Conservation (phyloP, 495 filamentous ascomycete species). For the Achaetomiella virescens region DNA sequence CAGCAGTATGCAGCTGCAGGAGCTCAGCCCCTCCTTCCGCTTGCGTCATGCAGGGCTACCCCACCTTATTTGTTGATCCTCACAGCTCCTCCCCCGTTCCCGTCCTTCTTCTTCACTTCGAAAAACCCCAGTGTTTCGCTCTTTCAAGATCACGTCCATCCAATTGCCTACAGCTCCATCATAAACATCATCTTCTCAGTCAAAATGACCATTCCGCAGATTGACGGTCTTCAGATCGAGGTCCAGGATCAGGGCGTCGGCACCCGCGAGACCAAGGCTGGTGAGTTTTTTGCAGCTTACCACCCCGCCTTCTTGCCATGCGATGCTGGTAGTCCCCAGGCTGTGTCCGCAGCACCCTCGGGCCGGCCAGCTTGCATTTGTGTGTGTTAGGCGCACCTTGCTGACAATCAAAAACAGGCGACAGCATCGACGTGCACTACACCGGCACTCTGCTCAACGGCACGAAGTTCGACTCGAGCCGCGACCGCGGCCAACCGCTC, state of each 20-base stretch:
- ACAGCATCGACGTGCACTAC: slow-evolving; percentile 31
- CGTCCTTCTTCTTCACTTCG: neutral
- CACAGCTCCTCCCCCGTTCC: neutral
- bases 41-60: slow-evolving; percentile 11
- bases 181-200: neutral
- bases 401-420: slow-evolving; percentile 14
- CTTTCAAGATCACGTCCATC: neutral
- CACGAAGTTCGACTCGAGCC: slow-evolving; percentile 38
- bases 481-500: slow-evolving; percentile 60
- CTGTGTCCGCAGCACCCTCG: neutral
- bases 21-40: neutral
- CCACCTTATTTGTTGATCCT: slow-evolving; percentile 5
- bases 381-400: too few relatives aligned
- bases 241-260: slow-evolving; percentile 20
- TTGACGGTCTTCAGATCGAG: slow-evolving; percentile 27
- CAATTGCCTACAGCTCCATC: slow-evolving; percentile 2
- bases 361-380: neutral
- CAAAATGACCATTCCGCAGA: slow-evolving; percentile 29
- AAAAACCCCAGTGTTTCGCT: too few relatives aligned
- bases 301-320: neutral
- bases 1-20: neutral
- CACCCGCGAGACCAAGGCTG: slow-evolving; percentile 23
- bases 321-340: too few relatives aligned
- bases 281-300: slow-evolving; percentile 17
- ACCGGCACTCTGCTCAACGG: slow-evolving; percentile 27